These are phyloP conservation scores for Fomitopsis betulina DNA, from an alignment of 1,284 basidiomycete species.

Conservation along the genomic window DNA sequence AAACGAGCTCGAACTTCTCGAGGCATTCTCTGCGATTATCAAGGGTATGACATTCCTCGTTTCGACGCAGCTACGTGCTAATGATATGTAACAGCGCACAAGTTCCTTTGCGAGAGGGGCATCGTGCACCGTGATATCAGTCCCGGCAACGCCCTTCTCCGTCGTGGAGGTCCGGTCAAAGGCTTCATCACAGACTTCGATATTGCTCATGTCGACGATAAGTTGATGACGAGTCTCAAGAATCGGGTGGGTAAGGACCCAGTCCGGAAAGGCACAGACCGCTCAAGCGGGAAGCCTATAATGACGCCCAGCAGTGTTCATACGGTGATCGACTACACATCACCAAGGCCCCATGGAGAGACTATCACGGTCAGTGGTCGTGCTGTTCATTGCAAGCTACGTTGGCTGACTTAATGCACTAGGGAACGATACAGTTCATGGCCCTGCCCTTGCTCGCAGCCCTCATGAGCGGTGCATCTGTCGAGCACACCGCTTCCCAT, in stretches of 20 bases:
- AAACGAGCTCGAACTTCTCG: neutral
- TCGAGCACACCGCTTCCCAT: neutral
- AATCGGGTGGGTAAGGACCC: neutral
- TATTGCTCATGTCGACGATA: neutral
- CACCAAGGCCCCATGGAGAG: neutral
- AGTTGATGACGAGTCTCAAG: neutral
- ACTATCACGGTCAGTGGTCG: neutral
- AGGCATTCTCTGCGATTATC: neutral
- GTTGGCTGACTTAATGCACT: neutral
- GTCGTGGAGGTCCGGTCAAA: neutral
- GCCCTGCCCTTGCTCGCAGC: neutral
- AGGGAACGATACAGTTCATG: slow-evolving; percentile 3
- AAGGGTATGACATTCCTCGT: neutral
- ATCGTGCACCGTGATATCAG: neutral
- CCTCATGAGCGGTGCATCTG: neutral
- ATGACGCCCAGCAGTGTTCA: neutral
- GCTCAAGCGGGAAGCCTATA: neutral
- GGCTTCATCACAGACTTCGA: slow-evolving; percentile 3
- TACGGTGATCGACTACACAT: neutral
- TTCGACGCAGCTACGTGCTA: neutral
- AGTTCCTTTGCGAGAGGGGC: neutral
- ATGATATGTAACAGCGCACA: neutral
- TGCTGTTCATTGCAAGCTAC: no score
- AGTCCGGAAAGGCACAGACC: neutral
- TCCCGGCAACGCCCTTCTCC: neutral